Evolutionary conservation across 345 rosid species (phyloP).

Genomic region (Gossypium stocksii): DNA sequence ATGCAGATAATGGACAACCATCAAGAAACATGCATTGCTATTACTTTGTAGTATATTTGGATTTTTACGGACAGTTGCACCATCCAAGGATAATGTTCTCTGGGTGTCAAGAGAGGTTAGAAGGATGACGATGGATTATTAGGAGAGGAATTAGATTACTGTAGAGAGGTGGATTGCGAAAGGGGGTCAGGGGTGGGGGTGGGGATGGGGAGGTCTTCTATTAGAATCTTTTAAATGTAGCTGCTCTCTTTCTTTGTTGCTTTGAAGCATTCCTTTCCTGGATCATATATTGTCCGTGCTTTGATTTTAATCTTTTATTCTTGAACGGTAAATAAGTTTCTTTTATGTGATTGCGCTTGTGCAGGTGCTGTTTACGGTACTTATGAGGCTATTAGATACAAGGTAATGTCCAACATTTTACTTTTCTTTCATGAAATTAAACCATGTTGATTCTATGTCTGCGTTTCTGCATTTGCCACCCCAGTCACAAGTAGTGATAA

Average conservation of each 20-base stretch:
- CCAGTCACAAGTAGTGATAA: neutral
- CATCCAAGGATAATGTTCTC: neutral
- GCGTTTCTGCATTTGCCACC: neutral
- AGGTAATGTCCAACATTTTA: constrained; percentile 15
- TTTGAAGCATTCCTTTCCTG: neutral
- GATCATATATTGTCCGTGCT: neutral
- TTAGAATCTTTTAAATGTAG: neutral
- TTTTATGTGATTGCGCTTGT: neutral
- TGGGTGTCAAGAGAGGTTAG: neutral
- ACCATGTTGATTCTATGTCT: neutral
- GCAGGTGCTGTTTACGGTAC: constrained; percentile 64
- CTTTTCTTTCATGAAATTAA: too few species aligned
- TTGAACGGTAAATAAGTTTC: neutral
- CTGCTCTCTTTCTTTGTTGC: neutral
- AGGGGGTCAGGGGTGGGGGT: too few species aligned
- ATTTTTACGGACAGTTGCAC: neutral
- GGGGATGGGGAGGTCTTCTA: neutral
- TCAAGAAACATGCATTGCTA: neutral
- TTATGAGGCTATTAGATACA: constrained; percentile 47
- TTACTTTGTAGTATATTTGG: neutral
- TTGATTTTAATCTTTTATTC: neutral
- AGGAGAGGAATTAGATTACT: neutral
- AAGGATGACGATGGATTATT: neutral
- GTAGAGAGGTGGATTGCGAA: neutral
- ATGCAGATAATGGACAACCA: too few species aligned